Percentiles rank a stretch among this genome's conserved stretches.
Conservation (phyloP, 2,329 filamentous ascomycete species). For the Pezicula neosporulosa region DNA sequence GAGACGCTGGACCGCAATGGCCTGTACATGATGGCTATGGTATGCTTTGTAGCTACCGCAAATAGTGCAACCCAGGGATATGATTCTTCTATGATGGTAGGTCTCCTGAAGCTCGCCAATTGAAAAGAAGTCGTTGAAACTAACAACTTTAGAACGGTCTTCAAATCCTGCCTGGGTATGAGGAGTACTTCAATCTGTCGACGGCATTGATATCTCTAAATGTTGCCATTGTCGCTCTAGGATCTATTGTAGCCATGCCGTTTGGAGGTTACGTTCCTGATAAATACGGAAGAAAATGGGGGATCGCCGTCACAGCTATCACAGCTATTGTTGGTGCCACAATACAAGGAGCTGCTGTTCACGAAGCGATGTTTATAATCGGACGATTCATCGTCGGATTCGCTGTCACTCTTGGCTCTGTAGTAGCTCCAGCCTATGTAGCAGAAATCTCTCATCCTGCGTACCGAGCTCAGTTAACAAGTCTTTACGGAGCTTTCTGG, state of each 20-base stretch:
- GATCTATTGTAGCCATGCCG: not conserved
- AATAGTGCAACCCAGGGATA: constrained; percentile 1
- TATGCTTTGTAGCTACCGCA: constrained; percentile 1
- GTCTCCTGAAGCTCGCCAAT: not conserved
- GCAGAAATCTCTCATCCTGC: not conserved
- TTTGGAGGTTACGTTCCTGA: not conserved
- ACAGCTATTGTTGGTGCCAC: constrained; percentile 33
- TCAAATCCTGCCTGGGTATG: constrained; percentile 3
- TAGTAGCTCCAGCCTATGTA: constrained; percentile 2
- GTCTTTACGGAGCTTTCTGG: constrained; percentile 1
- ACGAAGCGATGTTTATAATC: constrained; percentile 35
- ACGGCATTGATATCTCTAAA: not conserved
- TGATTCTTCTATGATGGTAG: constrained; percentile 1
- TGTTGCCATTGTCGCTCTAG: not conserved
- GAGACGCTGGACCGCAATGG: not conserved
- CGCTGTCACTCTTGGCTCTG: constrained; percentile 4
- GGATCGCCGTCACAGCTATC: not conserved
- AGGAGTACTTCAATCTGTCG: constrained; percentile 3
- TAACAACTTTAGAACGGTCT: constrained; percentile 1
- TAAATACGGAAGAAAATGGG: constrained; percentile 1
- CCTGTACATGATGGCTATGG: not conserved
- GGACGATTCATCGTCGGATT: constrained; percentile 35
- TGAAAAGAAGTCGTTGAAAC: not conserved
- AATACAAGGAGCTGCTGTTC: constrained; percentile 34
- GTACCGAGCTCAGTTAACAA: not conserved